These are phyloP conservation scores for Kwoniella europaea DNA, from an alignment of 768 basidiomycete genomes.

Conservation along the genomic window DNA sequence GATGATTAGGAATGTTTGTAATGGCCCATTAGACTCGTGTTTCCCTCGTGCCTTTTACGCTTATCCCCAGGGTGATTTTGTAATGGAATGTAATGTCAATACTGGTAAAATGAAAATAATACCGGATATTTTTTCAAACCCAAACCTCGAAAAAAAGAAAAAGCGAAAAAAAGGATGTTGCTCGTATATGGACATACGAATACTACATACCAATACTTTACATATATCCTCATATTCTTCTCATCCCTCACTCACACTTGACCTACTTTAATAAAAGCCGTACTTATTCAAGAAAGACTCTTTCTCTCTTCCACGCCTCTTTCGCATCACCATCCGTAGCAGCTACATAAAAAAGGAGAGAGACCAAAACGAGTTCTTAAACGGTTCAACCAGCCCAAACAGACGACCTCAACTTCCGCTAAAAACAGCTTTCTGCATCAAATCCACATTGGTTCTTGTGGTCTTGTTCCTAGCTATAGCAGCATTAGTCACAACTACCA, in stretches of 20 bases:
- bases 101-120: not conserved
- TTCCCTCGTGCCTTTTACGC: not conserved
- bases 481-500: not conserved
- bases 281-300: conserved; percentile 12
- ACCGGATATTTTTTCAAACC: conserved; percentile 8
- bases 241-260: conserved; percentile 1
- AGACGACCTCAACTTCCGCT: not conserved
- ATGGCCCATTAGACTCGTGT: not conserved
- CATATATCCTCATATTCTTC: not conserved
- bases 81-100: not conserved
- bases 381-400: not conserved
- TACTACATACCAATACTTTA: not conserved
- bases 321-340: not conserved
- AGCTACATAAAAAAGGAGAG: not conserved
- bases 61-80: not conserved
- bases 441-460: not conserved
- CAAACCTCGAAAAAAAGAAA: conserved; percentile 6
- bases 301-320: not conserved
- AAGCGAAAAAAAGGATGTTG: not conserved
- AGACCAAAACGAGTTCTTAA: conserved; percentile 8
- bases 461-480: not conserved
- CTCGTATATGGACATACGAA: conserved; percentile 2
- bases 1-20: conserved; percentile 1
- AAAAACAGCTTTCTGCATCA: not conserved
- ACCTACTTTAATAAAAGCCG: conserved; percentile 4